Percentiles rank a stretch among this genome's conserved stretches.
Conservation (phyloP, 768 basidiomycete species). For the Russula sp. region DNA sequence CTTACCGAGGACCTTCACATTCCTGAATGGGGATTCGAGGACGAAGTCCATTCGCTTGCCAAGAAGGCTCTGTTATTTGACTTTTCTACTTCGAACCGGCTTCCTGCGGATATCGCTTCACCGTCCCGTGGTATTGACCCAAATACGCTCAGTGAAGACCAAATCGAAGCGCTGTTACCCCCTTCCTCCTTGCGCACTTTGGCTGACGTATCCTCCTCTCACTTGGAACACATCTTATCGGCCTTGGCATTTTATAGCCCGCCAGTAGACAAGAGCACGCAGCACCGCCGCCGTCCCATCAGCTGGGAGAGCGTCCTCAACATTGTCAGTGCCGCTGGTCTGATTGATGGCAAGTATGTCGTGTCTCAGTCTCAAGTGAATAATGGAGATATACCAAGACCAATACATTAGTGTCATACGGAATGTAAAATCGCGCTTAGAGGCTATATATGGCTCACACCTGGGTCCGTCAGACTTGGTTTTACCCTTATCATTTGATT, state of each 20-base stretch:
- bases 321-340: slow-evolving; percentile 45
- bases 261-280: slow-evolving; percentile 54
- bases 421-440: slow-evolving; percentile 25
- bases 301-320: slow-evolving; percentile 64
- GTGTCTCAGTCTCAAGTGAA: neutral
- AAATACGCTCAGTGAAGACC: slow-evolving; percentile 27
- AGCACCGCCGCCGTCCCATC: slow-evolving; percentile 60
- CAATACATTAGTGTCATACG: slow-evolving; percentile 9
- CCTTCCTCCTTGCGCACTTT: slow-evolving; percentile 40
- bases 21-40: slow-evolving; percentile 69
- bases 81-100: slow-evolving; percentile 30
- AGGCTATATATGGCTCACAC: slow-evolving; percentile 23
- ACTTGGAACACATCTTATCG: slow-evolving; percentile 53
- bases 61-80: slow-evolving; percentile 34
- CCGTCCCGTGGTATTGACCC: neutral
- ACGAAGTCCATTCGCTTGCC: slow-evolving; percentile 58
- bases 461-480: slow-evolving; percentile 7
- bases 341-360: slow-evolving; percentile 35
- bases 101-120: slow-evolving; percentile 24
- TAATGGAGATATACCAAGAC: neutral
- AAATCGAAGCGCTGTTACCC: slow-evolving; percentile 36
- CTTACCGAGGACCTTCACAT: slow-evolving; percentile 55
- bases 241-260: slow-evolving; percentile 56
- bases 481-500: neutral
- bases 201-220: slow-evolving; percentile 43